A percentile compares a stretch with the other conserved stretches of the same genome.
Evolutionary conservation across 1,284 basidiomycete genomes (phyloP).

Genomic region (Ustilago cynodontis): DNA sequence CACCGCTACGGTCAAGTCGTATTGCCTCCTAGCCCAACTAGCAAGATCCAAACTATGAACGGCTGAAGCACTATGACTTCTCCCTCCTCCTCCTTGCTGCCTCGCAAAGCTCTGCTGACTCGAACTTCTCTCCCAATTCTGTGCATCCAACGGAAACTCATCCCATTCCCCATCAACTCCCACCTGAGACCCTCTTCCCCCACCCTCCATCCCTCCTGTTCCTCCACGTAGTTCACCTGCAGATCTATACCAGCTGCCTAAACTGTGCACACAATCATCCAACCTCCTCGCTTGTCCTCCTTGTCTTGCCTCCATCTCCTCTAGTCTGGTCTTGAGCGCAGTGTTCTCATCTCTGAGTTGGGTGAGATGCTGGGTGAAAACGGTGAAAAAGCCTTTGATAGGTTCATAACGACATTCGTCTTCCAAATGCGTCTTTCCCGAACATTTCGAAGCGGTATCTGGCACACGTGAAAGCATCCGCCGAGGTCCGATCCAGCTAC

Average conservation of each 20-base stretch:
- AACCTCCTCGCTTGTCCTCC: conserved; percentile 20
- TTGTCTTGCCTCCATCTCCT: conserved; percentile 32
- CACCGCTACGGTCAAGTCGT: conserved; percentile 7
- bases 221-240: conserved; percentile 26
- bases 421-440: conserved; percentile 25
- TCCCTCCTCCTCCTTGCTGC: neutral
- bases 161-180: conserved; percentile 53
- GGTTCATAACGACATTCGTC: conserved; percentile 46
- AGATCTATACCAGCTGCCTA: conserved; percentile 49
- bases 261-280: conserved; percentile 46
- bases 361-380: conserved; percentile 27
- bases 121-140: conserved; percentile 45
- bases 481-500: conserved; percentile 46
- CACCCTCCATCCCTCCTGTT: neutral
- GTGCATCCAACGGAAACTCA: conserved; percentile 49
- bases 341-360: conserved; percentile 43
- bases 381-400: conserved; percentile 42
- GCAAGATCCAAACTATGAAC: conserved; percentile 20
- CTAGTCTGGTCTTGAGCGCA: conserved; percentile 20
- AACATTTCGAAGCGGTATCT: conserved; percentile 20
- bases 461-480: conserved; percentile 2
- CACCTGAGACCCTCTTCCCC: conserved; percentile 29
- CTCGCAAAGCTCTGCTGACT: conserved; percentile 30
- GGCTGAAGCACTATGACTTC: conserved; percentile 32
- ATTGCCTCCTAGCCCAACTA: conserved; percentile 24